Evolutionary conservation across 495 filamentous ascomycete genomes (phyloP), one percentile per base, ranked within the genome.

Genomic region (Tuber aestivum): DNA sequence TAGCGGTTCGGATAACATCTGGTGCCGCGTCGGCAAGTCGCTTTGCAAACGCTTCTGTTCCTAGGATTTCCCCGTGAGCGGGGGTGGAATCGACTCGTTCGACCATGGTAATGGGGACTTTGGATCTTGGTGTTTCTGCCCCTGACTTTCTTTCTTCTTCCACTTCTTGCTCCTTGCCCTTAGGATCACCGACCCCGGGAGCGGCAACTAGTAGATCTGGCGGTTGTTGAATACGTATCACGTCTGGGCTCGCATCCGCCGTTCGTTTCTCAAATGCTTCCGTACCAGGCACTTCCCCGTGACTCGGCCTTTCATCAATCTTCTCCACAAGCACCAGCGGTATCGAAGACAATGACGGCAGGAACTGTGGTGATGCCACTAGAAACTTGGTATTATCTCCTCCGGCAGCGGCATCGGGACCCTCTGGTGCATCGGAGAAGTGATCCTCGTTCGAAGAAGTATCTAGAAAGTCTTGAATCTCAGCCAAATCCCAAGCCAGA

Each of bases 241-340:
- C 56, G 82, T 97, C 95, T 10, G 94, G 93, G 41, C 90, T 87
- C 40, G 95, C 94, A 87, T 97, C 94, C 40, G 89, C 90, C 80
- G 90, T 90, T 72, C 92, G 89, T 83, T 90, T 85, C 74, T 91
- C 86, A 82, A 93, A 92, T 70, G 93, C 93, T 70, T 87, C 84
- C 12, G 93, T 97, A 21, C 94, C 94, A 32, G 94, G 93, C 32
- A 97, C 88, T 79, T 97, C 94, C 41, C 93, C 93, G 84, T 95
- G 70, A n/a, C 44, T 70, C 41, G 76, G 75, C 7, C 20, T 23
- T n/a, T 70, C 74, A 71, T 75, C 78, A 37, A 72, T 14, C 72
- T 78, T 76, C 18, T 70, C 74, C 23, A 79, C 41, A 41, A 72
- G 16, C 9, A 77, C 75, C 8, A 71, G 72, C n/a, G 75, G 72